These are phyloP conservation scores for Auriscalpium orientale DNA, from an alignment of 768 basidiomycete genomes.

Conservation along the genomic window DNA sequence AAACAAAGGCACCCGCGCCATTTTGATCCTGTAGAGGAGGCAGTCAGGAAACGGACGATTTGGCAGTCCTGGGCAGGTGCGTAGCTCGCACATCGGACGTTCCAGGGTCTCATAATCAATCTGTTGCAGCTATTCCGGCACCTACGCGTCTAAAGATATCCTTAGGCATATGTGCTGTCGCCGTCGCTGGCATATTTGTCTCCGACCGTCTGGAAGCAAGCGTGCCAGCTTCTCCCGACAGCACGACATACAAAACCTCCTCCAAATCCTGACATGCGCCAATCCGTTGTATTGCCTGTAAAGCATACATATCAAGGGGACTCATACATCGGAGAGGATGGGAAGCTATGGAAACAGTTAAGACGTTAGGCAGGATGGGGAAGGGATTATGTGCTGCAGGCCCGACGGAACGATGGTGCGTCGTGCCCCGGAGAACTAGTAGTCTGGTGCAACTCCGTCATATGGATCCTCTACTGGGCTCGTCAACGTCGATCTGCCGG, in stretches of 20 bases:
- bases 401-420: background rate
- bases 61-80: constrained; percentile 41
- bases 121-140: constrained; percentile 24
- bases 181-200: constrained; percentile 21
- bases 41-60: constrained; percentile 20
- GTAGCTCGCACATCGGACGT: background rate
- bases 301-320: background rate
- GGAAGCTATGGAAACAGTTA: background rate
- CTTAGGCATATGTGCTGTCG: constrained; percentile 24
- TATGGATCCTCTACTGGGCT: background rate
- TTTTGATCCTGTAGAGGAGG: constrained; percentile 6
- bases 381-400: background rate
- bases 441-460: constrained; percentile 6
- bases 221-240: background rate
- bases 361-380: background rate
- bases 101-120: constrained; percentile 5
- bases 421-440: background rate
- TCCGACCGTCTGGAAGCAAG: constrained; percentile 24
- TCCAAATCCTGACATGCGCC: background rate
- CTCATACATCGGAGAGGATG: background rate
- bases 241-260: background rate
- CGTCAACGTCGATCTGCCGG: background rate
- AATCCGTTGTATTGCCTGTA: background rate
- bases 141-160: constrained; percentile 26
- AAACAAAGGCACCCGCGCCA: no score